Conservation (phyloP, 2,329 filamentous ascomycete species). For the Verticillium isaacii region DNA sequence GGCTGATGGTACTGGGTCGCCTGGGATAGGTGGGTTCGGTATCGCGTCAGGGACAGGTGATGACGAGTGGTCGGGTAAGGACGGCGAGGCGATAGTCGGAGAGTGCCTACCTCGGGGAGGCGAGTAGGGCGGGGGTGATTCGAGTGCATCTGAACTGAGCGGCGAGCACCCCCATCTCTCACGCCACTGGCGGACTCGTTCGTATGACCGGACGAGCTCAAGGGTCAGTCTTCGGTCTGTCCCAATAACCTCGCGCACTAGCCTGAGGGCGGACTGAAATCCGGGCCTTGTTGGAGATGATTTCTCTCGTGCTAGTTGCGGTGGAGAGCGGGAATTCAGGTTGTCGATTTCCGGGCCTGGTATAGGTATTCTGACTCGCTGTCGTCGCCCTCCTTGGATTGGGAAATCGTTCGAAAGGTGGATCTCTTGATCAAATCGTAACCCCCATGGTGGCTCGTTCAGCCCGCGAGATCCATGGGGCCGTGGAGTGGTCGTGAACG, state of each 20-base stretch:
- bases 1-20: conserved; percentile 2
- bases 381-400: neutral
- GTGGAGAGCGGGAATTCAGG: neutral
- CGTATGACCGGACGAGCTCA: neutral
- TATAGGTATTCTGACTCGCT: neutral
- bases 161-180: conserved; percentile 4
- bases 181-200: neutral
- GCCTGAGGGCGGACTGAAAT: neutral
- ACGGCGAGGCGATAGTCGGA: neutral
- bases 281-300: neutral
- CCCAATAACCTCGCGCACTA: neutral
- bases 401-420: neutral
- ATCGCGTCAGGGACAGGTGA: conserved; percentile 5
- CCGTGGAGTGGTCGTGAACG: neutral
- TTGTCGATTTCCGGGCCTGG: neutral
- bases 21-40: conserved; percentile 7
- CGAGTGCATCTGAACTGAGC: conserved; percentile 7
- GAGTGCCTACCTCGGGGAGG: conserved; percentile 1
- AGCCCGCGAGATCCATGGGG: neutral
- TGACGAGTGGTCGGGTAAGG: neutral
- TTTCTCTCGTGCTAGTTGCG: neutral
- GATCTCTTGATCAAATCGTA: neutral
- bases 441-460: neutral
- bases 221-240: neutral
- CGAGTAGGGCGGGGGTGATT: conserved; percentile 8